A percentile compares a stretch with the other conserved stretches of the same genome.
phyloP scores from a whole-genome alignment of 345 rosid genomes.

The Nephelium lappaceum region DNA sequence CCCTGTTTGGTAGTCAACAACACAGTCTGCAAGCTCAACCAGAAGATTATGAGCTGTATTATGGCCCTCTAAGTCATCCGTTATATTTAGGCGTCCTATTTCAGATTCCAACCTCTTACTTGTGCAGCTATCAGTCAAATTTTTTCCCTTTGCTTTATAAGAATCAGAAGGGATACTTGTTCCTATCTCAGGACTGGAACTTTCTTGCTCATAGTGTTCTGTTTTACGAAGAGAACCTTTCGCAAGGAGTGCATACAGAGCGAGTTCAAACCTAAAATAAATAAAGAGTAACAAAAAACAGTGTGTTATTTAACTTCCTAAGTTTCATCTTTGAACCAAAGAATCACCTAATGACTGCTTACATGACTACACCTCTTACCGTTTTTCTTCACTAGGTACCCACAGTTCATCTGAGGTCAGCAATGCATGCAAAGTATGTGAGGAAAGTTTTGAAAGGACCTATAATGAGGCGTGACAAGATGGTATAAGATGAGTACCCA shows the following conservation, averaged over 20 bases:
- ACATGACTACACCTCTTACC: slow-evolving; percentile 50
- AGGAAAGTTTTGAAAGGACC: slow-evolving; percentile 93
- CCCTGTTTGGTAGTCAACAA: slow-evolving; percentile 53
- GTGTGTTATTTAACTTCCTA: slow-evolving; percentile 24
- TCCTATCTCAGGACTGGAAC: slow-evolving; percentile 50
- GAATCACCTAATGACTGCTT: slow-evolving; percentile 16
- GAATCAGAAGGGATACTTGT: slow-evolving; percentile 49
- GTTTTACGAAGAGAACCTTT: slow-evolving; percentile 62
- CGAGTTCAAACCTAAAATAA: slow-evolving; percentile 79
- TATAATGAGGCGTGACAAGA: slow-evolving; percentile 33
- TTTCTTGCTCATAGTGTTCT: slow-evolving; percentile 60
- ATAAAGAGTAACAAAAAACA: slow-evolving; percentile 24
- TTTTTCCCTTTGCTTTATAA: slow-evolving; percentile 55
- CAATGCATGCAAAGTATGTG: slow-evolving; percentile 89
- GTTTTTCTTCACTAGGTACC: slow-evolving; percentile 91
- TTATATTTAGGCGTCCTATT: slow-evolving; percentile 51
- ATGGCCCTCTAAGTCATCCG: slow-evolving; percentile 42
- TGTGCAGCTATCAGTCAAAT: slow-evolving; percentile 44
- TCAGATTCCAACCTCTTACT: slow-evolving; percentile 61
- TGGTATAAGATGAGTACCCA: slow-evolving; percentile 15
- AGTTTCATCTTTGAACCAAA: slow-evolving; percentile 18
- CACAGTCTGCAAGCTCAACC: slow-evolving; percentile 59
- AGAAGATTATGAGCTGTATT: slow-evolving; percentile 42
- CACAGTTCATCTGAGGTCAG: slow-evolving; percentile 93
- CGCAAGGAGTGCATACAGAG: slow-evolving; percentile 68